These are phyloP conservation scores for Prunella vulgaris DNA, from an alignment of 257 asterid species.

Conservation along the genomic window DNA sequence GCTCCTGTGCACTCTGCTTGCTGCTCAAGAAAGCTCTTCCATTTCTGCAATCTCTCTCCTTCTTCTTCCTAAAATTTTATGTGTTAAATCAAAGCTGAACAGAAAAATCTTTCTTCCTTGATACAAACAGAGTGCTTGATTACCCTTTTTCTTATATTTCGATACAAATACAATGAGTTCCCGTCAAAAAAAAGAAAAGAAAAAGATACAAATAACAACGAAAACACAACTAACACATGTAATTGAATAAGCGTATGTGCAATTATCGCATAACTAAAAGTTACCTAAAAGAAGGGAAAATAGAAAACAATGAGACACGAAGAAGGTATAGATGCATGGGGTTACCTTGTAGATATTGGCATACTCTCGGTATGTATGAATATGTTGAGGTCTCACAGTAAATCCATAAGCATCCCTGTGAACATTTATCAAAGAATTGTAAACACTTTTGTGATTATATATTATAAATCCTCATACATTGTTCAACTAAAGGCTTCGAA, in stretches of 20 bases:
- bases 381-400: conserved; percentile 94
- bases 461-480: conserved; percentile 7
- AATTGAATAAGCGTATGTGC: neutral
- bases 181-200: too few relatives aligned
- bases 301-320: too few relatives aligned
- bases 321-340: neutral
- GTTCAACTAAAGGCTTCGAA: neutral
- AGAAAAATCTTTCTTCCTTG: neutral
- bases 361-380: conserved; percentile 67
- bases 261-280: neutral
- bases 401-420: conserved; percentile 97
- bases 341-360: conserved; percentile 76
- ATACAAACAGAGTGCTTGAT: neutral
- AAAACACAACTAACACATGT: neutral
- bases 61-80: conserved; percentile 69
- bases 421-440: conserved; percentile 17
- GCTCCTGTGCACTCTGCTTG: conserved; percentile 36
- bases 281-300: neutral
- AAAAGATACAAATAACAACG: neutral
- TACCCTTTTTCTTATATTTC: conserved; percentile 1
- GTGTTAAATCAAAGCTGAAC: conserved; percentile 15
- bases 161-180: neutral
- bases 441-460: neutral
- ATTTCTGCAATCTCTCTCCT: conserved; percentile 70
- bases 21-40: conserved; percentile 72